Percentiles rank a stretch among this genome's conserved stretches.
These are phyloP conservation scores for Saitozyma sp. DNA, from an alignment of 768 basidiomycete genomes.

Conservation along the genomic window DNA sequence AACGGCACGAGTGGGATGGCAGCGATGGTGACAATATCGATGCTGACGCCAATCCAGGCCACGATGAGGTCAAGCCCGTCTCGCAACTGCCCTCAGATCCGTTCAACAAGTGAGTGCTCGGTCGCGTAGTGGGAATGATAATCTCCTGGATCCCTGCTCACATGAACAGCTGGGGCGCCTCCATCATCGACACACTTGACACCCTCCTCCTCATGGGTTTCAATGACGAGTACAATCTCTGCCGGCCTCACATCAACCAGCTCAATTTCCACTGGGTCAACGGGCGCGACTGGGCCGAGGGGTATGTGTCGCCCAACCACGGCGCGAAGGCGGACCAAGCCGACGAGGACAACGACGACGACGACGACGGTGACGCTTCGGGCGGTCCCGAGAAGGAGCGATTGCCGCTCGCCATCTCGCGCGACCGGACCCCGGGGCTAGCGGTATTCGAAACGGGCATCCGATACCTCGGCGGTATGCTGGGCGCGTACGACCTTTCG, in stretches of 20 bases:
- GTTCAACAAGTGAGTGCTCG: constrained; percentile 43
- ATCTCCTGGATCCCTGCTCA: neutral
- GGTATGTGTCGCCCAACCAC: constrained; percentile 17
- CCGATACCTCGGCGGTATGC: constrained; percentile 55
- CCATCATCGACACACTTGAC: constrained; percentile 50
- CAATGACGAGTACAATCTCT: constrained; percentile 48
- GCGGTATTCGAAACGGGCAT: constrained; percentile 56
- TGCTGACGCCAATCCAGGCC: constrained; percentile 25
- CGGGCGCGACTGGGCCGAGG: constrained; percentile 44
- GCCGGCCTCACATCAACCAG: constrained; percentile 48
- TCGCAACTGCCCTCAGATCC: constrained; percentile 40
- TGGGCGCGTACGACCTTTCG: constrained; percentile 55
- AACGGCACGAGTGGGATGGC: neutral
- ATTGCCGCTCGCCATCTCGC: constrained; percentile 6
- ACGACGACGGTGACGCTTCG: neutral
- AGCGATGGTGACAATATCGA: too few species aligned
- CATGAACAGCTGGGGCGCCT: constrained; percentile 47
- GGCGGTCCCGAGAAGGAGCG: neutral
- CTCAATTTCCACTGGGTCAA: constrained; percentile 47
- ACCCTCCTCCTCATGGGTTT: constrained; percentile 50
- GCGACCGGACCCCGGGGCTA: constrained; percentile 27
- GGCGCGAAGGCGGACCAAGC: constrained; percentile 6
- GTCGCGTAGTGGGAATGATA: neutral
- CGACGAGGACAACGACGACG: constrained; percentile 10
- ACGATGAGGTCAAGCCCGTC: constrained; percentile 50